Percentiles rank a stretch among this genome's conserved stretches.
Evolutionary conservation across 2,329 filamentous ascomycete genomes (phyloP).

Genomic region (Paramyrothecium sp.): DNA sequence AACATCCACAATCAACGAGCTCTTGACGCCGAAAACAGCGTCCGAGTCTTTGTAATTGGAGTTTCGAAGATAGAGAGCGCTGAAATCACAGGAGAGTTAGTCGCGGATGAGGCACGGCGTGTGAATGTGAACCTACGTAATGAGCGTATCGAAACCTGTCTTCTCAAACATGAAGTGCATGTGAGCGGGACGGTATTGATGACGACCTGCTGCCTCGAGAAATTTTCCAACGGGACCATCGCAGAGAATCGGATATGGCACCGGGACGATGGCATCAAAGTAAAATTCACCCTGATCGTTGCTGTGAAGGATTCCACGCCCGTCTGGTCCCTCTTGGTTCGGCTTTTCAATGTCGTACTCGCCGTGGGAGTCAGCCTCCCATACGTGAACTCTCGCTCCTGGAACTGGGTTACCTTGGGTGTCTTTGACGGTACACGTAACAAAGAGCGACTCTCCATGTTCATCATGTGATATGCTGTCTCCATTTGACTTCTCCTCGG

Average conservation of each 20-base stretch:
- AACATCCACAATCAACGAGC: conserved; percentile 69
- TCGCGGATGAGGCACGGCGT: too few species aligned
- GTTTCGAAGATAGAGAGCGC: conserved; percentile 72
- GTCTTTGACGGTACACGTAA: conserved; percentile 65
- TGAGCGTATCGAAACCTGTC: conserved; percentile 72
- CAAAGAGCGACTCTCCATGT: conserved; percentile 63
- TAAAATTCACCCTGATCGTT: conserved; percentile 49
- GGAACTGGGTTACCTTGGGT: conserved; percentile 56
- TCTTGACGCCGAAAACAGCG: conserved; percentile 84
- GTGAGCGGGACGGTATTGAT: conserved; percentile 74
- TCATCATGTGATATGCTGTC: conserved; percentile 61
- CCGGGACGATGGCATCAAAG: conserved; percentile 82
- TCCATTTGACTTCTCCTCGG: conserved; percentile 51
- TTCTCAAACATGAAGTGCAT: conserved; percentile 91
- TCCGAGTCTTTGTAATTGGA: conserved; percentile 83
- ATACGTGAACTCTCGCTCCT: conserved; percentile 69
- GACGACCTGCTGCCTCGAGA: conserved; percentile 63
- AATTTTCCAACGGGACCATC: conserved; percentile 81
- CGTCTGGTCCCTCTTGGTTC: conserved; percentile 42
- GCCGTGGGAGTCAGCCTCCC: conserved; percentile 75
- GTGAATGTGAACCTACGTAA: conserved; percentile 72
- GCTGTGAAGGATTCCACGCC: conserved; percentile 24
- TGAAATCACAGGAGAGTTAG: too few species aligned
- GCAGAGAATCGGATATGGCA: conserved; percentile 81
- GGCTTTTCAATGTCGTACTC: conserved; percentile 75